Base-by-base conservation (phyloP, 441 rosid species). In the Arabidopsis hybrid region DNA sequence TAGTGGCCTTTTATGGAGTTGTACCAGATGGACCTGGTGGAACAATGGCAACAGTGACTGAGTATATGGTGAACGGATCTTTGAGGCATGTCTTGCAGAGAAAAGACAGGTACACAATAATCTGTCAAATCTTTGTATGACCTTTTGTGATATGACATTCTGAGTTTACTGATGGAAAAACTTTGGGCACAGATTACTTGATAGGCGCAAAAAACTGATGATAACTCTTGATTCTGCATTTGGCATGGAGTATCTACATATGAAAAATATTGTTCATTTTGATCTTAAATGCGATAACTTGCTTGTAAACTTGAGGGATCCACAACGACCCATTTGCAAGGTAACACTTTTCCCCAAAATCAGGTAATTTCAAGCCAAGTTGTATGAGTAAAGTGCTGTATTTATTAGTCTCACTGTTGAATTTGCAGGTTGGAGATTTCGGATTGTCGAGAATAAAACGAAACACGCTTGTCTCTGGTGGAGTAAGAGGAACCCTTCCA, bases 241-340 rank as follows among this genome's bases (percentile, higher is more conserved):
- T 79, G 98, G 98, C 70, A 94, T 94, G 97, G 98, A 94, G 83
- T 94, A 94, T 77, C 77, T 94, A 67, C 97, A 94, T 82, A 52
- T 86, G 78, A 89, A 90, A 76, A 85, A 86, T 62, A 88, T 91
- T 36, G 97, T 94, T 56, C 99, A 94, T 80, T 94, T 94, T 65
- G 99, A 94, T 84, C 83, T 94, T 86, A 94, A 94, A 78, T 91
- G 95, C 10, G 99, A 94, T 68, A 91, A 94, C 79, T 81, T 94
- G 79, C 93, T 90, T 7, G 96, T 94, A 73, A 94, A 91, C 82
- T 80, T 94, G 80, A 90, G 88, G 80, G 97, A 94, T 80, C 72
- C 95, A 17, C 95, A 89, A 29, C 83, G 98, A 65, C 98, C 97
- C 32, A 84, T 91, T 65, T 94, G 99, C 86, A 94, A 94, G 96